phyloP scores from a whole-genome alignment of 1,139 yeast species.

The Suhomyces maxii region DNA sequence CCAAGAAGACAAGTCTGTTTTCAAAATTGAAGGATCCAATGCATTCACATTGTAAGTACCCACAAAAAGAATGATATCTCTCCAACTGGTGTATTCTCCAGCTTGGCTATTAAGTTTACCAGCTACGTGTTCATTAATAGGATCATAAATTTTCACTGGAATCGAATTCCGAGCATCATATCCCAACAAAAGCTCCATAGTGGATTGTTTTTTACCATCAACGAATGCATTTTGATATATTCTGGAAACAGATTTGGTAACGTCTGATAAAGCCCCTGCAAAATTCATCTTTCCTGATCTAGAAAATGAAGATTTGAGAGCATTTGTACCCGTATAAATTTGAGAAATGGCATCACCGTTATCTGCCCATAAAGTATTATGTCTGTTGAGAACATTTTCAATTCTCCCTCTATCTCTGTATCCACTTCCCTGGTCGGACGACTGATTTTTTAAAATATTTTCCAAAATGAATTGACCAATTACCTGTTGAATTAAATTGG shows the following conservation, averaged over 20 bases:
- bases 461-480: constrained; percentile 62
- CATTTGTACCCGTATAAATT: constrained; percentile 96
- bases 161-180: constrained; percentile 65
- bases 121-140: constrained; percentile 78
- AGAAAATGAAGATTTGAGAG: constrained; percentile 89
- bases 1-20: constrained; percentile 70
- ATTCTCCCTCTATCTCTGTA: constrained; percentile 23
- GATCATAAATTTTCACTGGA: constrained; percentile 80
- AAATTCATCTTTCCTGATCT: constrained; percentile 93
- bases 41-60: constrained; percentile 94
- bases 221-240: constrained; percentile 95
- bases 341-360: constrained; percentile 97
- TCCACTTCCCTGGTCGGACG: constrained; percentile 17
- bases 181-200: constrained; percentile 85
- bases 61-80: constrained; percentile 63
- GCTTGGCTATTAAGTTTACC: constrained; percentile 54
- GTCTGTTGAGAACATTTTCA: constrained; percentile 60
- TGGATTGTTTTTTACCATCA: constrained; percentile 84
- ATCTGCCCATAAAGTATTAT: constrained; percentile 93
- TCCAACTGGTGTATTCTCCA: constrained; percentile 58
- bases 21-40: constrained; percentile 42
- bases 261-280: constrained; percentile 95
- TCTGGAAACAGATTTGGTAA: constrained; percentile 91
- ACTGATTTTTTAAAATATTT: constrained; percentile 58
- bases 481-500: constrained; percentile 89